Percentiles rank a stretch among this genome's conserved stretches.
These are phyloP conservation scores for Dryadomyces quercivorus DNA, from an alignment of 2,329 filamentous ascomycete species.

Conservation along the genomic window DNA sequence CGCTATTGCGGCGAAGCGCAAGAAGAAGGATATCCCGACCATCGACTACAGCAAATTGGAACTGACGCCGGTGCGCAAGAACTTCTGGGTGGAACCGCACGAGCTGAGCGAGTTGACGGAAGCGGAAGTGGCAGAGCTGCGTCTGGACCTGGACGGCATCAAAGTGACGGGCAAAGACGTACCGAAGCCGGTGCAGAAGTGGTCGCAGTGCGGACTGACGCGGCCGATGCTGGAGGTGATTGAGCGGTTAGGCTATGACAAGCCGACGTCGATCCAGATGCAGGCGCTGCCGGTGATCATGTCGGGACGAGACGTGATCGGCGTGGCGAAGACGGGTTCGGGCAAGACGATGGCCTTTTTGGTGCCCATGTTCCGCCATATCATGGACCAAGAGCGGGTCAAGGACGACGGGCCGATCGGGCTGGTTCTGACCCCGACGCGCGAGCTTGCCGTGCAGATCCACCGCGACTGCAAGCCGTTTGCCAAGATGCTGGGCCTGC, in stretches of 20 bases:
- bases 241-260: constrained; percentile 67
- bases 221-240: constrained; percentile 81
- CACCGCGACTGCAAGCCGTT: constrained; percentile 92
- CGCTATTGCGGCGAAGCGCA: constrained; percentile 51
- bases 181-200: constrained; percentile 89
- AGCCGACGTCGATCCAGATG: constrained; percentile 86
- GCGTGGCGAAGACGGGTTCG: constrained; percentile 93
- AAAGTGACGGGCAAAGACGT: constrained; percentile 82
- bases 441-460: constrained; percentile 89
- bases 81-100: constrained; percentile 85
- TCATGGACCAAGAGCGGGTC: constrained; percentile 80
- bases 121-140: constrained; percentile 68
- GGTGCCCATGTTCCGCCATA: constrained; percentile 94
- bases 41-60: constrained; percentile 81
- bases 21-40: constrained; percentile 90
- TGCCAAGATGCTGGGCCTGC: constrained; percentile 70
- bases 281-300: constrained; percentile 92
- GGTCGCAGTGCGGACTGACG: constrained; percentile 88
- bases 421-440: constrained; percentile 85
- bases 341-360: constrained; percentile 95
- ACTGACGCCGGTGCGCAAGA: constrained; percentile 77
- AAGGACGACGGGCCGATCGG: constrained; percentile 79
- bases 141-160: constrained; percentile 86
- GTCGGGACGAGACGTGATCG: constrained; percentile 90
- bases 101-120: constrained; percentile 76